These are phyloP conservation scores for Triticum aestivum DNA, from an alignment of 176 grass and related monocot species.

Conservation along the genomic window DNA sequence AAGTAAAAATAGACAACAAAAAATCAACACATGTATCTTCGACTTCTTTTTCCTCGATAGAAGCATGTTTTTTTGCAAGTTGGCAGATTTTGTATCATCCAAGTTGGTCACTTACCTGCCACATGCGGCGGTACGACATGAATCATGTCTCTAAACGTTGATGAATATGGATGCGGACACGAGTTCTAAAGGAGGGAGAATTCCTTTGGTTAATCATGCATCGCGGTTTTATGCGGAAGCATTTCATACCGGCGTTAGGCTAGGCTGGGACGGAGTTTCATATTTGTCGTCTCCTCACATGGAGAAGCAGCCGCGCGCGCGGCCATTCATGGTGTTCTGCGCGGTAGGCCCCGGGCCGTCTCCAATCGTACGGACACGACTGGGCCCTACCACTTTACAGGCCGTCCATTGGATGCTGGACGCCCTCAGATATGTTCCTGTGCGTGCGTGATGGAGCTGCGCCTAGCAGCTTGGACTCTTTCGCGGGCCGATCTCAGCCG, in stretches of 20 bases:
- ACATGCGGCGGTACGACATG: background rate
- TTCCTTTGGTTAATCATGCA: conserved; percentile 3
- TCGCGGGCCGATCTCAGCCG: background rate
- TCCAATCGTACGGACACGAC: conserved; percentile 35
- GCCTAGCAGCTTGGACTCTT: conserved; percentile 17
- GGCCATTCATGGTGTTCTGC: background rate
- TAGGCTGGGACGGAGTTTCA: background rate
- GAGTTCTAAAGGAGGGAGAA: background rate
- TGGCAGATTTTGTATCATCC: background rate
- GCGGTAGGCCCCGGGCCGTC: conserved; percentile 30
- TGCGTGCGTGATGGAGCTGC: conserved; percentile 6
- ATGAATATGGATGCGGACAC: background rate
- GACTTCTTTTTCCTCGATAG: background rate
- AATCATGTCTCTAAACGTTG: background rate
- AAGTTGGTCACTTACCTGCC: background rate
- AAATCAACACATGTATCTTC: background rate
- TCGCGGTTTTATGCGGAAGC: conserved; percentile 3
- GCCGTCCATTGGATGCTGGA: conserved; percentile 39
- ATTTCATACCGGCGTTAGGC: background rate
- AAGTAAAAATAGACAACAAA: background rate
- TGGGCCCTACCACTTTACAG: background rate
- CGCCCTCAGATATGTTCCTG: conserved; percentile 34
- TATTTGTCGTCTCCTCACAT: conserved; percentile 38
- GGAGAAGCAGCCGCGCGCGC: conserved; percentile 6
- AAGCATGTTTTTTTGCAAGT: background rate